A percentile compares a stretch with the other conserved stretches of the same genome.
Evolutionary conservation across 2,329 filamentous ascomycete species (phyloP).

Genomic region (Rhinocladiella similis): DNA sequence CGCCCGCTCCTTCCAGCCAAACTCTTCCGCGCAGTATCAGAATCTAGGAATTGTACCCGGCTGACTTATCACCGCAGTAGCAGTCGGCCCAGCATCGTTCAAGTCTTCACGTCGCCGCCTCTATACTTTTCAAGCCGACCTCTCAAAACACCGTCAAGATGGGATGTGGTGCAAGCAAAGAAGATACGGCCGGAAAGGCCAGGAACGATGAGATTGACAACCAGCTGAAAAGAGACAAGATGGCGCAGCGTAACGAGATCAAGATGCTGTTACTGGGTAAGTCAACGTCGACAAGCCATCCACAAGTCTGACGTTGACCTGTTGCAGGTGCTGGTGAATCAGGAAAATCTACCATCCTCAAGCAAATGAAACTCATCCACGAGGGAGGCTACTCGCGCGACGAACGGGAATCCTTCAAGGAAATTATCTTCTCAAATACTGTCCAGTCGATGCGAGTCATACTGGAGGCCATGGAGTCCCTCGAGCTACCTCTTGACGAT

Average conservation of each 20-base stretch:
- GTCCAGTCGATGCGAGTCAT: slow-evolving; percentile 71
- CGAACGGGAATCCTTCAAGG: slow-evolving; percentile 68
- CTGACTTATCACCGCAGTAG: neutral
- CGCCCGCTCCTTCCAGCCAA: neutral
- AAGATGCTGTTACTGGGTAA: slow-evolving; percentile 98
- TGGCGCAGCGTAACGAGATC: slow-evolving; percentile 99
- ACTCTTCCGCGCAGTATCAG: neutral
- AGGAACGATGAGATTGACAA: slow-evolving; percentile 99
- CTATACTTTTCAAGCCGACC: neutral
- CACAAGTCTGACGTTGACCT: slow-evolving; percentile 29
- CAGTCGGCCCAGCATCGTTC: neutral
- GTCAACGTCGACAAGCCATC: slow-evolving; percentile 37
- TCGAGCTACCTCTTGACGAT: slow-evolving; percentile 81
- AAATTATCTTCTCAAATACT: slow-evolving; percentile 72
- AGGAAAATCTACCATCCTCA: slow-evolving; percentile 90
- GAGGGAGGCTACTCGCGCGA: slow-evolving; percentile 98
- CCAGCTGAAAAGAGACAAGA: slow-evolving; percentile 96
- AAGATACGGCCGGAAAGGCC: slow-evolving; percentile 99
- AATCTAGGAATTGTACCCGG: neutral
- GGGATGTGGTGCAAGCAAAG: slow-evolving; percentile 99
- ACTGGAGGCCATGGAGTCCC: slow-evolving; percentile 67
- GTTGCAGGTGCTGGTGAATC: slow-evolving; percentile 89
- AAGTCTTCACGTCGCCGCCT: neutral
- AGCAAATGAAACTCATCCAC: slow-evolving; percentile 99
- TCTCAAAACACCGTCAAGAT: slow-evolving; percentile 62